Evolutionary conservation across 140 eudicot genomes (phyloP).

Genomic region (Cichorium intybus): DNA sequence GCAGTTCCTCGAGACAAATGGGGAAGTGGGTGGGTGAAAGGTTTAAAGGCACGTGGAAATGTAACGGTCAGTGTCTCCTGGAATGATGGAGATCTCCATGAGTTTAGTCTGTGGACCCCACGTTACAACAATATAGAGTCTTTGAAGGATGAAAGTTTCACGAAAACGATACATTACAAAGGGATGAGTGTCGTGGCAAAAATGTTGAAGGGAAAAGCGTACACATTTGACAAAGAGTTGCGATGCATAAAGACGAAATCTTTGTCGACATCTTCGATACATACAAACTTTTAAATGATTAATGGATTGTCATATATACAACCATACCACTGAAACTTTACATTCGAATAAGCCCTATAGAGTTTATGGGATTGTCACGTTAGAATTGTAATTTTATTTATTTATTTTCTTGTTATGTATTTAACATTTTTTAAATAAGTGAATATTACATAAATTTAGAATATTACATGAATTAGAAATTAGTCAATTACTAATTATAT

Average conservation of each 20-base stretch:
- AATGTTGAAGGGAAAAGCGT: slow-evolving; percentile 42
- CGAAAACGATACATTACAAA: slow-evolving; percentile 48
- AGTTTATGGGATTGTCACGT: too few relatives aligned
- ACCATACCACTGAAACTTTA: too few relatives aligned
- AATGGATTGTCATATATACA: too few relatives aligned
- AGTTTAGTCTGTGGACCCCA: slow-evolving; percentile 48
- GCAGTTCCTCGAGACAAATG: slow-evolving; percentile 83
- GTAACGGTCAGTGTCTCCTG: slow-evolving; percentile 63
- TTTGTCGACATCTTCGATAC: too few relatives aligned
- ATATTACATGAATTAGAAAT: too few relatives aligned
- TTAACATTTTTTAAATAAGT: too few relatives aligned
- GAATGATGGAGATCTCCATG: slow-evolving; percentile 58
- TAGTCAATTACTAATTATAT: too few relatives aligned
- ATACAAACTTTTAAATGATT: too few relatives aligned
- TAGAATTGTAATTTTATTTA: too few relatives aligned
- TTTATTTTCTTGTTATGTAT: too few relatives aligned
- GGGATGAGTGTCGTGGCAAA: slow-evolving; percentile 37
- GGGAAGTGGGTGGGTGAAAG: slow-evolving; percentile 65
- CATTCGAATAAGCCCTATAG: too few relatives aligned
- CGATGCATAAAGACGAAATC: slow-evolving; percentile 30
- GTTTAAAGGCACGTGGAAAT: slow-evolving; percentile 74
- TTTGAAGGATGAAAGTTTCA: slow-evolving; percentile 11
- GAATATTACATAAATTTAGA: too few relatives aligned
- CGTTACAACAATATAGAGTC: not conserved
- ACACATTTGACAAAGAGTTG: slow-evolving; percentile 51